Percentiles rank a stretch among this genome's conserved stretches.
Evolutionary conservation across 2,329 filamentous ascomycete species (phyloP).

Genomic region (Biscogniauxia mediterranea): DNA sequence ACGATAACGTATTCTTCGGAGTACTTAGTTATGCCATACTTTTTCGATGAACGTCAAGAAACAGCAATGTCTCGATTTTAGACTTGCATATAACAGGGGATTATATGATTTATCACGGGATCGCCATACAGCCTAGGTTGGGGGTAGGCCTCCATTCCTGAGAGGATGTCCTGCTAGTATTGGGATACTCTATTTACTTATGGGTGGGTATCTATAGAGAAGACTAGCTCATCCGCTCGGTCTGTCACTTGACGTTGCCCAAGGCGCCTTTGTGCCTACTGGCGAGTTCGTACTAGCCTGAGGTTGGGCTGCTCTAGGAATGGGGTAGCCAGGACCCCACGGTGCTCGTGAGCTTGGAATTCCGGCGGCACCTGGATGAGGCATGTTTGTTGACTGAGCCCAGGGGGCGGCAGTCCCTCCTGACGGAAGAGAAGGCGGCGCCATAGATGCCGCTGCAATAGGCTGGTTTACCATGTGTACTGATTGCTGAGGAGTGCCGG

Average conservation of each 20-base stretch:
- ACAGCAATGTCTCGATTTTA: too few species aligned
- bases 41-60: too few species aligned
- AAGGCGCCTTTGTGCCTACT: slow-evolving; percentile 24
- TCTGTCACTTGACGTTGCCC: slow-evolving; percentile 28
- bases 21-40: too few species aligned
- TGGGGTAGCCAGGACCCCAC: slow-evolving; percentile 21
- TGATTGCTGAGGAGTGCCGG: slow-evolving; percentile 46
- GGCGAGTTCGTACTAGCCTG: slow-evolving; percentile 15
- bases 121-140: too few species aligned
- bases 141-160: too few species aligned
- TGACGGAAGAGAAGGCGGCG: slow-evolving; percentile 18
- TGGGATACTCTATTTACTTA: too few species aligned
- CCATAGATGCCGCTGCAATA: slow-evolving; percentile 28
- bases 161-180: too few species aligned
- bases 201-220: too few species aligned
- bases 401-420: slow-evolving; percentile 44
- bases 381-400: slow-evolving; percentile 42
- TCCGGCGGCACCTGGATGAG: slow-evolving; percentile 33
- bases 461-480: slow-evolving; percentile 60
- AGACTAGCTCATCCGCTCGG: slow-evolving; percentile 23
- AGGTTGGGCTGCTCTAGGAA: slow-evolving; percentile 19
- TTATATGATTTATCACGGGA: too few species aligned
- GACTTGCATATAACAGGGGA: too few species aligned
- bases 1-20: too few species aligned
- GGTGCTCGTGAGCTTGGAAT: slow-evolving; percentile 27